Conservation (phyloP, 73 alveolate species). For the Tetrahymena thermophila region DNA sequence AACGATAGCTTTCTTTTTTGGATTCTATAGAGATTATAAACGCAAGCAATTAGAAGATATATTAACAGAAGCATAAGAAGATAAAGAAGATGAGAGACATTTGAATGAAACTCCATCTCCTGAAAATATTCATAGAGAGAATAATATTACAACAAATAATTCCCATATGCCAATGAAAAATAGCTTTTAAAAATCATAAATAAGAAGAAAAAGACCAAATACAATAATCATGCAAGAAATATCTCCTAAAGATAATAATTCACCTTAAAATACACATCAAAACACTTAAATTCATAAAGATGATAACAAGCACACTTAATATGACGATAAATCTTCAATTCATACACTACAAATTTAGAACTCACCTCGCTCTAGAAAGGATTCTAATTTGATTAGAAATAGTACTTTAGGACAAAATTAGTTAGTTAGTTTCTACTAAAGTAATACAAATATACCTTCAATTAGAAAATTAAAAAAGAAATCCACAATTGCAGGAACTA, state of each 20-base stretch:
- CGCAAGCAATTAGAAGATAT: not conserved
- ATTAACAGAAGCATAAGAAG: not conserved
- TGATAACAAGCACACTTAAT: not conserved
- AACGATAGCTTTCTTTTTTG: not conserved
- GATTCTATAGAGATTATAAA: not conserved
- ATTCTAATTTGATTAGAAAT: not conserved
- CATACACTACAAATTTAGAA: not conserved
- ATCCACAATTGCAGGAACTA: not conserved
- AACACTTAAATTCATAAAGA: not conserved
- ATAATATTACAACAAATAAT: not conserved
- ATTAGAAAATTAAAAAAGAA: not conserved
- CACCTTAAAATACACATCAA: not conserved
- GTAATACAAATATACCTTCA: not conserved
- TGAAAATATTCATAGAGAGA: not conserved
- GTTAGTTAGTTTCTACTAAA: not conserved
- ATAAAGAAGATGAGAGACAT: not conserved
- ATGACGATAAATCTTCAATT: not conserved
- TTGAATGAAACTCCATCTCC: not conserved
- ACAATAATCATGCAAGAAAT: not conserved
- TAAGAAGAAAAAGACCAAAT: not conserved
- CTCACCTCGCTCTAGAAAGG: not conserved
- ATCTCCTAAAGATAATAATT: not conserved
- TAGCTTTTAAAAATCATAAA: not conserved
- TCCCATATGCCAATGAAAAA: not conserved
- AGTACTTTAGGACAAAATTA: not conserved